Conservation (phyloP, 768 basidiomycete species). For the Suillus fuscotomentosus region DNA sequence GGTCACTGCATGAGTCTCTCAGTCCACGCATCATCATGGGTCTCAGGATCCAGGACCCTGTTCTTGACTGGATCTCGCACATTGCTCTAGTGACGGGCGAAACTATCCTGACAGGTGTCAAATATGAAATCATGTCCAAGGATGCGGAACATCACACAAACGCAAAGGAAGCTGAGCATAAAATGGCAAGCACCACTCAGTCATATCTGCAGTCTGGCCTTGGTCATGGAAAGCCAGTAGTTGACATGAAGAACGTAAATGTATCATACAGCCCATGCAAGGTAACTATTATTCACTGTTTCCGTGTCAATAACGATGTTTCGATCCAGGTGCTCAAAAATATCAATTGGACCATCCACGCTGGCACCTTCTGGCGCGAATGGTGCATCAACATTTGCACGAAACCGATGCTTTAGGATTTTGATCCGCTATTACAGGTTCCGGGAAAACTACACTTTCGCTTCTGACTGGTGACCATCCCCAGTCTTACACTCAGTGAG, state of each 20-base stretch:
- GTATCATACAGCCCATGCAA: slow-evolving; percentile 68
- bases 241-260: slow-evolving; percentile 63
- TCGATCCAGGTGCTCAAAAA: slow-evolving; percentile 62
- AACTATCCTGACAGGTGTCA: slow-evolving; percentile 50
- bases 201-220: background rate
- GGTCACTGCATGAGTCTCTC: slow-evolving; percentile 43
- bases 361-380: slow-evolving; percentile 93
- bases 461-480: slow-evolving; percentile 94
- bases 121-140: slow-evolving; percentile 40
- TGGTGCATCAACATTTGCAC: slow-evolving; percentile 45
- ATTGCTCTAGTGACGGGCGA: slow-evolving; percentile 54
- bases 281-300: slow-evolving; percentile 32
- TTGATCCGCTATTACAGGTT: slow-evolving; percentile 48
- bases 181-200: background rate
- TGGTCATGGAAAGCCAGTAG: slow-evolving; percentile 40
- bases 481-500: slow-evolving; percentile 78
- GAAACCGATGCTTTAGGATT: background rate
- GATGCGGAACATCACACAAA: slow-evolving; percentile 9
- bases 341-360: slow-evolving; percentile 79
- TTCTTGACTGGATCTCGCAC: slow-evolving; percentile 75
- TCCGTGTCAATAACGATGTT: background rate
- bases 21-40: slow-evolving; percentile 64
- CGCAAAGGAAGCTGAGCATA: background rate
- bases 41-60: slow-evolving; percentile 64
- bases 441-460: slow-evolving; percentile 95